Evolutionary conservation across 352 stramenopile genomes (phyloP), one percentile per base, ranked within the genome.

Genomic region (Globisporangium radiosum): DNA sequence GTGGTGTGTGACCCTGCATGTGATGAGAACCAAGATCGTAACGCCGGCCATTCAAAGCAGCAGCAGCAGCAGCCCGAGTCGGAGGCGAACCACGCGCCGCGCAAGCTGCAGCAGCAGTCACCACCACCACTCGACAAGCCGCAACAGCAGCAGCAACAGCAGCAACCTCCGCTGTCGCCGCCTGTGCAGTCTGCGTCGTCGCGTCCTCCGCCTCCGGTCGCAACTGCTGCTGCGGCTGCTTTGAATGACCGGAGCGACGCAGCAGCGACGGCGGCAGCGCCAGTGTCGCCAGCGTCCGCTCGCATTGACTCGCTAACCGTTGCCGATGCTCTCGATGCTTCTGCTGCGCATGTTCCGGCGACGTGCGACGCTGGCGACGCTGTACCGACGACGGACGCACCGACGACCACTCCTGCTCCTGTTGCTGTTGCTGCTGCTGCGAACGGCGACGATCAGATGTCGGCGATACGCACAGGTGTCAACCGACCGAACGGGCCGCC

Each of bases 1-100:
- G 69, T 81, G 73, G 73, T 85, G 60, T 78, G 69, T 85, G 73
- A 43, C 8, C 40, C 33, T 64, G 39, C n/a, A 58, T 70, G 51
- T 50, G 56, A 56, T 66, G 47, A 62, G 43, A 54, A 54, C 52
- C 53, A 45, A 47, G 60, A 65, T 19, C 25, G 43, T 39, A 61
- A 38, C 54, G 42, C 52, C 15, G 59, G 45, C 38, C 47, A 33
- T 61, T 65, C 60, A 59, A 56, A 64, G 52, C 59, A 57, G 57
- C 42, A 39, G 56, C 52, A 58, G 52, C 45, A 52, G 58, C 47
- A 52, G 17, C 50, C 42, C 8, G 39, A 50, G 53, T n/a, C 15
- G 15, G 37, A 63, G 50, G 2, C 25, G 25, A 2, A 33, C 25
- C 10, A 3, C 5, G 13, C n/a, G n/a, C 40, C 54, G 25, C 45